A percentile compares a stretch with the other conserved stretches of the same genome.
These are phyloP conservation scores for Ganoderma resinaceum DNA, from an alignment of 1,284 basidiomycete genomes.

Conservation along the genomic window DNA sequence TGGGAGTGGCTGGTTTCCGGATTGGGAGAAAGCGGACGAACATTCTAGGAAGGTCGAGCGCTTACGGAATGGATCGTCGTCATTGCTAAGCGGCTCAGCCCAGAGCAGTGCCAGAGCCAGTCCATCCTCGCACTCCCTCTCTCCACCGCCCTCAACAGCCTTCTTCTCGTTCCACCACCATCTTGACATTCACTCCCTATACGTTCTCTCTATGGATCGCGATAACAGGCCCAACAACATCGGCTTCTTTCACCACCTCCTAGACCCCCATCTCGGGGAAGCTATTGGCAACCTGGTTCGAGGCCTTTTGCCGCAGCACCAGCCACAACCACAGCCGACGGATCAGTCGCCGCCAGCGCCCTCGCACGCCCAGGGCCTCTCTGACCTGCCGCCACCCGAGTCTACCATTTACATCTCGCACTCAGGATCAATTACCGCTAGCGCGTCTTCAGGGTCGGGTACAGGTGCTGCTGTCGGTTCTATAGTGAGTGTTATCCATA, in stretches of 20 bases:
- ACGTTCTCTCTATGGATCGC: slow-evolving; percentile 29
- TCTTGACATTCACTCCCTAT: neutral
- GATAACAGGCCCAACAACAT: slow-evolving; percentile 28
- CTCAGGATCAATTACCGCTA: neutral
- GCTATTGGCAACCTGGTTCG: slow-evolving; percentile 28
- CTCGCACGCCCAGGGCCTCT: slow-evolving; percentile 9
- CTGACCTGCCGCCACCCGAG: slow-evolving; percentile 12
- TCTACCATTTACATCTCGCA: neutral
- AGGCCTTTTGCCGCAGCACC: slow-evolving; percentile 21
- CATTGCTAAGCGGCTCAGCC: neutral
- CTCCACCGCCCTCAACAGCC: neutral
- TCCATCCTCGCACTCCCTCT: neutral
- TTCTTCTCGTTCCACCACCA: slow-evolving; percentile 28
- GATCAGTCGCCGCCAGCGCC: slow-evolving; percentile 3
- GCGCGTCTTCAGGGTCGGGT: neutral
- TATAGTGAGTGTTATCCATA: neutral
- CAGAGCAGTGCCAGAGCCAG: neutral
- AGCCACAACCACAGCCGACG: slow-evolving; percentile 14
- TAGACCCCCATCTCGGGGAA: slow-evolving; percentile 29
- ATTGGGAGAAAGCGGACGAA: slow-evolving; percentile 20
- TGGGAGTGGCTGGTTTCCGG: slow-evolving; percentile 6
- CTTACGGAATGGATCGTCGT: slow-evolving; percentile 10
- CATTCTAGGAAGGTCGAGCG: slow-evolving; percentile 25
- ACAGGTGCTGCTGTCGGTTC: neutral
- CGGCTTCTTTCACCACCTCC: slow-evolving; percentile 24